Evolutionary conservation across 768 basidiomycete species (phyloP).

Genomic region (Mycena haematopus): DNA sequence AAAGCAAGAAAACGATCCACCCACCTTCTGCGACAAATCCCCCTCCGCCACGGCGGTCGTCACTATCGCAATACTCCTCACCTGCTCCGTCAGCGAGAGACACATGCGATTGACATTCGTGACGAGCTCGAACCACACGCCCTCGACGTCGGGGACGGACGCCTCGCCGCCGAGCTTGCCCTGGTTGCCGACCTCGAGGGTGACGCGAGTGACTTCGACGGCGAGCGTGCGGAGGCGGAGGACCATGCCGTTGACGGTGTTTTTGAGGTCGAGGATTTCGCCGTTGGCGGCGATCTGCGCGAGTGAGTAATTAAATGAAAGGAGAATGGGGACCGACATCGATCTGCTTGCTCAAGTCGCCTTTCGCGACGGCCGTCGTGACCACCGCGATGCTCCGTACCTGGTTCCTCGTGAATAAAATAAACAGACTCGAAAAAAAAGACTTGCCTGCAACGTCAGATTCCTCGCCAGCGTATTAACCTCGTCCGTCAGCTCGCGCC

Average conservation of each 20-base stretch:
- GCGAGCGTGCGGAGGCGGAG: constrained; percentile 84
- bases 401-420: constrained; percentile 39
- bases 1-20: background rate
- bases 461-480: constrained; percentile 71
- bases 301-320: background rate
- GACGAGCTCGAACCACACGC: constrained; percentile 79
- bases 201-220: constrained; percentile 83
- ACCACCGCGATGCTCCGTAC: constrained; percentile 82
- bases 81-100: constrained; percentile 68
- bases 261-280: constrained; percentile 89
- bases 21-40: constrained; percentile 64
- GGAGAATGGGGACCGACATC: constrained; percentile 36
- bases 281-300: constrained; percentile 88
- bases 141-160: constrained; percentile 75
- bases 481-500: constrained; percentile 66
- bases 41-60: constrained; percentile 83
- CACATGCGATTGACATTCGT: constrained; percentile 72
- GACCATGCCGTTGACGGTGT: constrained; percentile 97
- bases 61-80: constrained; percentile 76
- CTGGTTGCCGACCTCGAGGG: constrained; percentile 40
- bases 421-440: background rate
- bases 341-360: constrained; percentile 76
- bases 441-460: constrained; percentile 49
- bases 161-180: constrained; percentile 47
- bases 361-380: constrained; percentile 75